Base-by-base conservation (phyloP, 1,284 basidiomycete genomes). In the Mycosarcoma mackinlayi region DNA sequence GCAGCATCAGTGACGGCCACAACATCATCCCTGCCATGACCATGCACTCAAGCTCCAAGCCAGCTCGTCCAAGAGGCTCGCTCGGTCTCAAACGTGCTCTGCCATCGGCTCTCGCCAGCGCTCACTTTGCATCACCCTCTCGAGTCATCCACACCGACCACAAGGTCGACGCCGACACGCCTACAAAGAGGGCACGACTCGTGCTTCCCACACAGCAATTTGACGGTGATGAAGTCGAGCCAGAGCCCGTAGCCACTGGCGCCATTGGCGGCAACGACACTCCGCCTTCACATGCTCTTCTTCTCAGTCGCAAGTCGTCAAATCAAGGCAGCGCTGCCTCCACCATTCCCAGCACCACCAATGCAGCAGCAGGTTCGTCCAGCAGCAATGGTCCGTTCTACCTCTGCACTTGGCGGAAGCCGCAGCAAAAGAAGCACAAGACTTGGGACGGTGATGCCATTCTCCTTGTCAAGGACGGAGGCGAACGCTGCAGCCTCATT, bases 351-450 rank as follows among this genome's bases (percentile, higher is more conserved):
- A 13, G 8, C 8, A 30, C n/a, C 3, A 24, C 45, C 28, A 52
- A 37, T 19, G 37, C 63, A 39, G 37, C 31, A n/a, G 21, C 54
- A n/a, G 46, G 48, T 18, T 21, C 55, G n/a, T 56, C 56, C 34
- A 54, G 31, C 25, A 41, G 64, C 10, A 53, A 44, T 6, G 76
- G 74, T 11, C 75, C 74, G 3, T 80, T 70, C 50, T 82, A 72
- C 42, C 54, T 78, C 19, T 81, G 79, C 59, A 68, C 70, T 11
- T 82, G 77, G 76, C 86, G 92, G 23, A 91, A 90, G 75, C 89
- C 88, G 25, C 90, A 91, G 77, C 85, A 85, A 21, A 89, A 87
- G 82, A 94, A 93, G 84, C 88, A 93, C 80, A 92, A 92, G 82
- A 92, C 89, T 1, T 94, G 92, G 92, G 92, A 94, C 73, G 91